Percentiles rank a stretch among this genome's conserved stretches.
These are phyloP conservation scores for Penicillium manginii DNA, from an alignment of 495 filamentous ascomycete species.

Conservation along the genomic window DNA sequence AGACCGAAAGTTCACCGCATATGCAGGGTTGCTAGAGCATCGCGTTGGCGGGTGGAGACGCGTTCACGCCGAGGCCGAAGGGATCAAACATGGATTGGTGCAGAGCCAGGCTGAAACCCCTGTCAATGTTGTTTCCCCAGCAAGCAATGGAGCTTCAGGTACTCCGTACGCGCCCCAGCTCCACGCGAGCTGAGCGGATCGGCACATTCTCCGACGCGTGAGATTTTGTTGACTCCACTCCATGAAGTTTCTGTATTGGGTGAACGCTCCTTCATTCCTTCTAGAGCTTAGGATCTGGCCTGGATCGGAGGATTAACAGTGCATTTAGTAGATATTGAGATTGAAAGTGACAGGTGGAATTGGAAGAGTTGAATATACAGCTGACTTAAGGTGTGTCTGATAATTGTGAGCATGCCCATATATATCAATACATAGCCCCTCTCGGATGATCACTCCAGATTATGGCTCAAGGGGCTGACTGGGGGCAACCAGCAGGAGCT, in stretches of 20 bases:
- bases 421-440: neutral
- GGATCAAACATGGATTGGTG: slow-evolving; percentile 14
- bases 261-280: slow-evolving; percentile 28
- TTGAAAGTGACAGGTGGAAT: neutral
- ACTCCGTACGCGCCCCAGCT: slow-evolving; percentile 6
- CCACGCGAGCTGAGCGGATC: slow-evolving; percentile 21
- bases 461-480: neutral
- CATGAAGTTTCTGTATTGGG: slow-evolving; percentile 18
- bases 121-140: slow-evolving; percentile 6
- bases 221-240: slow-evolving; percentile 16
- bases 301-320: slow-evolving; percentile 1
- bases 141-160: slow-evolving; percentile 6
- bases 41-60: slow-evolving; percentile 22
- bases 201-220: slow-evolving; percentile 23
- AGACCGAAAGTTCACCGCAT: slow-evolving; percentile 3
- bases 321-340: neutral
- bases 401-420: neutral
- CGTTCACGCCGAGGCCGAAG: slow-evolving; percentile 9
- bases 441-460: neutral
- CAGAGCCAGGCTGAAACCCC: slow-evolving; percentile 1
- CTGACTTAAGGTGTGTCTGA: neutral
- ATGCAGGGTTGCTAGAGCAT: slow-evolving; percentile 20
- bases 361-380: neutral
- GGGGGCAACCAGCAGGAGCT: neutral
- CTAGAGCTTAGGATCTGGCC: slow-evolving; percentile 14